Base-by-base conservation (phyloP, 2,329 filamentous ascomycete species). In the Neurospora sp. region DNA sequence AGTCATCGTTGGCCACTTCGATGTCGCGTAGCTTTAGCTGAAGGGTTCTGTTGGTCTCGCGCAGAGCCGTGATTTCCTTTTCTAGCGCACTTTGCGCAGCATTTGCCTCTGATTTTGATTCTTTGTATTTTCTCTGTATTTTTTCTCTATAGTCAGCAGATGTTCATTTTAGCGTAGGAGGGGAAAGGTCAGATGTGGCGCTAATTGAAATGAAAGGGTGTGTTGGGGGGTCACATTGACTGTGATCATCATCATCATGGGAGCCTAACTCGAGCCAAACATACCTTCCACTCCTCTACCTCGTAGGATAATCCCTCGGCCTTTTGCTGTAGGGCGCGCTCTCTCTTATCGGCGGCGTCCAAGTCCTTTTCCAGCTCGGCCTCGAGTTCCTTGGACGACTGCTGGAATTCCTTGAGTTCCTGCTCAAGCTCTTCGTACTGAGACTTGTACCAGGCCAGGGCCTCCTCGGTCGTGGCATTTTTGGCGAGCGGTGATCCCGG, bases 1-100 rank as follows among this genome's bases (percentile, higher is more conserved):
- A 97, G 80, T 99, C 96, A 84, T 99, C 96, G 82, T 98, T 99
- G 79, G 92, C 93, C 69, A 99, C 96, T 81, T 99, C 96, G 75
- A 95, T 97, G 79, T 99, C 96, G 74, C 96, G 90, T 70, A 99
- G 83, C 80, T 87, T 92, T 73, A 97, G 84, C 76, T 96, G 91
- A 72, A 97, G 82, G 3, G 90, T 89, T 74, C 96, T 86, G 80
- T 93, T 96, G 67, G 89, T 80, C 74, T 99, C 94, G 77, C 96
- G 91, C 76, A 99, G 85, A 8, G 87, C 91, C 6, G 96, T 99
- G 76, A 99, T 94, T 80, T 99, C 96, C 81, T 97, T 98, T 81
- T 99, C 94, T 68, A 99, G 86, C 4, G 85, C 84, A 77, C 91
- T 94, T 78, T 98, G 96, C 69, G 92, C 93, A 68, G 88, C 83